phyloP scores from a whole-genome alignment of 441 rosid species.

The Rhodomyrtus psidioides region DNA sequence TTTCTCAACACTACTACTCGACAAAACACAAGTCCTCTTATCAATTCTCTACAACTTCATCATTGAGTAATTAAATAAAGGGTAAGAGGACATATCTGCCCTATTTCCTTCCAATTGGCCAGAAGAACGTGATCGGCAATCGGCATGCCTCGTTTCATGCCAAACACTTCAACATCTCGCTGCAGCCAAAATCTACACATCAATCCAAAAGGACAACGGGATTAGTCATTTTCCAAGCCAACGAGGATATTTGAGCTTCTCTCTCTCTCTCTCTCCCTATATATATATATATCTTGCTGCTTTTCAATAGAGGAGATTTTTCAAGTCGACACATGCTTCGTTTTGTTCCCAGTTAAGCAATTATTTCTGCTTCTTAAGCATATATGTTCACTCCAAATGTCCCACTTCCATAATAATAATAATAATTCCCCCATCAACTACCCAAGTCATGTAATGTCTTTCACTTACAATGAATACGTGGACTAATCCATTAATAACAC shows the following conservation, averaged over 20 bases:
- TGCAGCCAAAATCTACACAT: constrained; percentile 19
- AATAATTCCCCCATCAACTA: neutral
- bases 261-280: neutral
- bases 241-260: neutral
- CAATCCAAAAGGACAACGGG: constrained; percentile 21
- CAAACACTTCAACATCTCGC: constrained; percentile 7
- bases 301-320: neutral
- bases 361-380: neutral
- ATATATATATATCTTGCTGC: too few species aligned
- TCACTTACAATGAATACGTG: neutral
- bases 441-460: neutral
- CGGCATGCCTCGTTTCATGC: neutral
- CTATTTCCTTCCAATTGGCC: neutral
- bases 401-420: too few species aligned
- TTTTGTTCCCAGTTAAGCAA: neutral
- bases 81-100: neutral
- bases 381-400: neutral
- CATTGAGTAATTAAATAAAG: neutral
- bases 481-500: neutral
- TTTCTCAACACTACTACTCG: neutral
- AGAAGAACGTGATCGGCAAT: neutral
- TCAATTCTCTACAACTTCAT: neutral
- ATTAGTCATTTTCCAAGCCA: constrained; percentile 24
- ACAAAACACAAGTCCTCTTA: neutral
- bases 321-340: neutral